Conservation (phyloP, 495 filamentous ascomycete genomes). For the Hypoxylon intermedium region DNA sequence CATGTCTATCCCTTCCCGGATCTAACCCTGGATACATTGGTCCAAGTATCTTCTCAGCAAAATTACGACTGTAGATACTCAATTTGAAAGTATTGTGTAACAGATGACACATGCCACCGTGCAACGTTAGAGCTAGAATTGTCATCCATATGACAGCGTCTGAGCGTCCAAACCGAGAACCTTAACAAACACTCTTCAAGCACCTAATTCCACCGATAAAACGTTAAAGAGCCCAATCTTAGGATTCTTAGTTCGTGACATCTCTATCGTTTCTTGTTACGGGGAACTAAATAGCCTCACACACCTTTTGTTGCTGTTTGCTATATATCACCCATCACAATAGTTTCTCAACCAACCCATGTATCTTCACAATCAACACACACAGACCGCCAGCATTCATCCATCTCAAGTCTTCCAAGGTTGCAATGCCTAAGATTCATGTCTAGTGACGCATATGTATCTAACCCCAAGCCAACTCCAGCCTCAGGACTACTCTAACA, state of each 20-base stretch:
- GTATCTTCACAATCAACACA: too few relatives aligned
- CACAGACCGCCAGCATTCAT: conserved; percentile 6
- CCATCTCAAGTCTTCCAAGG: too few relatives aligned
- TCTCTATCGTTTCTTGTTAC: too few relatives aligned
- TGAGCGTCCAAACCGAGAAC: conserved; percentile 4
- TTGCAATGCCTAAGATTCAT: conserved; percentile 2
- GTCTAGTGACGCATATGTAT: conserved; percentile 1
- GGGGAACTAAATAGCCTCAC: conserved; percentile 11
- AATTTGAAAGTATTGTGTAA: conserved; percentile 5
- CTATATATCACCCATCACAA: too few relatives aligned
- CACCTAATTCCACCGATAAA: conserved; percentile 13
- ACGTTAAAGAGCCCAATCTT: too few relatives aligned
- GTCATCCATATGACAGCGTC: conserved; percentile 6
- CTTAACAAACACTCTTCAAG: neutral
- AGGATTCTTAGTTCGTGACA: neutral
- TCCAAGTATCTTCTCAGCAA: neutral
- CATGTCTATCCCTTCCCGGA: conserved; percentile 27
- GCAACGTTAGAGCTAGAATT: conserved; percentile 5
- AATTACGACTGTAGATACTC: neutral
- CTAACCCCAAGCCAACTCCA: conserved; percentile 6
- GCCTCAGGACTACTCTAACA: neutral
- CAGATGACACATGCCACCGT: conserved; percentile 2
- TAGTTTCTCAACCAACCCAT: too few relatives aligned
- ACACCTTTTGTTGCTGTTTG: neutral
- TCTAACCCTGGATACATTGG: conserved; percentile 9